Base-by-base conservation (phyloP, 164 flowering plant species). In the Saururus chinensis region DNA sequence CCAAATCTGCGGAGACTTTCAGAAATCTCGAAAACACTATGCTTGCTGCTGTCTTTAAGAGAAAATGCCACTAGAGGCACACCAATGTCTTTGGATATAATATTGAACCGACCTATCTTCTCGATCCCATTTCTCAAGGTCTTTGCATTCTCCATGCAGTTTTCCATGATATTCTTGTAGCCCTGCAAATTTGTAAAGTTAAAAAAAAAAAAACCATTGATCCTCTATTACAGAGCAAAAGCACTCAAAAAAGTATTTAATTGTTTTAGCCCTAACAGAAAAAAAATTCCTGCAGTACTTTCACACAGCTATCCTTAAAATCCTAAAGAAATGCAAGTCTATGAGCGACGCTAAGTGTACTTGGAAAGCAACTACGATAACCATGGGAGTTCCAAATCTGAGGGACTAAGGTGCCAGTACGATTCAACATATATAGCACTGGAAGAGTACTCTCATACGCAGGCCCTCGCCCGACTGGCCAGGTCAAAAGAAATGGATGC, bases 21-120 rank as follows among this genome's bases (percentile, higher is more conserved):
- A 11, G 80, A 76, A 1, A 74, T 66, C 68, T 74, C 71, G 35
- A 76, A 76, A 62, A 70, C 76, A 41, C 51, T 35, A 67, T 74
- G 70, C 1, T 53, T 56, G 55, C 40, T 57, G 45, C 70, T 67
- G 67, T 77, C 74, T 57, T 79, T 76, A 40, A 76, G 69, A 8
- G 76, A 72, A 56, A 78, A 75, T 13, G 78, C 81, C 41, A 77
- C 81, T 5, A 77, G 61, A 2, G 81, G 81, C 23, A 75, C 71
- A 4, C 81, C 79, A 35, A 69, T 40, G 45, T 73, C 76, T 60
- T 73, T 75, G 19, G 76, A 73, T 1, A 75, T 70, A 9, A 78
- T 68, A 68, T 66, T 73, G 53, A 75, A 73, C 0, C 71, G 71
- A 37, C 77, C 81, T 0, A 75, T 73, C 58, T 68, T 73, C 69